A percentile compares a stretch with the other conserved stretches of the same genome.
These are phyloP conservation scores for Macrophomina tecta DNA, from an alignment of 2,329 filamentous ascomycete genomes.

Conservation along the genomic window DNA sequence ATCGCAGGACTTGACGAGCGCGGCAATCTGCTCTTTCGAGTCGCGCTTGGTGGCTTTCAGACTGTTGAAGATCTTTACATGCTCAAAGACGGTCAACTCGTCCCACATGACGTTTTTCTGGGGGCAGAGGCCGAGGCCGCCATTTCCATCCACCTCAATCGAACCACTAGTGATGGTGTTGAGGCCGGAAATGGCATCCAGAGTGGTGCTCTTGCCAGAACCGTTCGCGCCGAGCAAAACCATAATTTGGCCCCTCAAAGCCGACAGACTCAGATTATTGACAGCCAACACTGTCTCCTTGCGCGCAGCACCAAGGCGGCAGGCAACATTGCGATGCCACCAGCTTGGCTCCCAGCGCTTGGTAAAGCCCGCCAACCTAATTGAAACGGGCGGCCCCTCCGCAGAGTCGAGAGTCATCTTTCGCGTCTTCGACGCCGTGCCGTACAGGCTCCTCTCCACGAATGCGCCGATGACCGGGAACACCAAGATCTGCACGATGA, in stretches of 20 bases:
- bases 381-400: slow-evolving; percentile 37
- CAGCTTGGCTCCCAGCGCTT: slow-evolving; percentile 77
- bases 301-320: slow-evolving; percentile 54
- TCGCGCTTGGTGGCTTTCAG: slow-evolving; percentile 72
- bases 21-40: slow-evolving; percentile 62
- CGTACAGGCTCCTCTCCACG: slow-evolving; percentile 76
- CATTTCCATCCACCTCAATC: slow-evolving; percentile 78
- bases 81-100: slow-evolving; percentile 83
- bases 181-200: slow-evolving; percentile 85
- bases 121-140: slow-evolving; percentile 84
- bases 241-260: slow-evolving; percentile 80
- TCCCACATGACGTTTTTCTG: slow-evolving; percentile 97
- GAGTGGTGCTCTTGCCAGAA: slow-evolving; percentile 86
- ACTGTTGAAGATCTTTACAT: slow-evolving; percentile 81
- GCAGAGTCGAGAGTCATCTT: slow-evolving; percentile 48
- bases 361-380: slow-evolving; percentile 74
- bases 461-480: slow-evolving; percentile 78
- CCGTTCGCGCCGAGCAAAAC: slow-evolving; percentile 89
- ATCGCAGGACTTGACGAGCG: slow-evolving; percentile 74
- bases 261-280: slow-evolving; percentile 72
- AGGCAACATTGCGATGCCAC: slow-evolving; percentile 58
- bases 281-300: slow-evolving; percentile 79
- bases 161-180: slow-evolving; percentile 76
- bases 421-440: slow-evolving; percentile 67
- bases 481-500: slow-evolving; percentile 76